Evolutionary conservation across 306 rosid species (phyloP).

Genomic region (Gleditsia sinensis): DNA sequence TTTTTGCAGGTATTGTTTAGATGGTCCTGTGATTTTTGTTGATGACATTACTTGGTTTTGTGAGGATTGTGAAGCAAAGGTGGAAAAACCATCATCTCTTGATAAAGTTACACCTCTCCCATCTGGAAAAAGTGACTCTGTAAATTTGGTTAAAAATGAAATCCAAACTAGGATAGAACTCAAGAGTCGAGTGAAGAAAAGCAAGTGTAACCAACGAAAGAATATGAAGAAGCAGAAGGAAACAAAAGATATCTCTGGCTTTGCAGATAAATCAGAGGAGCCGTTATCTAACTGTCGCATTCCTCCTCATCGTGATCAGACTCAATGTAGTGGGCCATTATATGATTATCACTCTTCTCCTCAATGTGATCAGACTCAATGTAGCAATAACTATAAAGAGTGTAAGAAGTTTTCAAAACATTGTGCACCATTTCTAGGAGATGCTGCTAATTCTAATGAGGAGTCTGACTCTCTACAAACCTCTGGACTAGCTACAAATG

Average conservation of each 20-base stretch:
- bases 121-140: not conserved
- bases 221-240: conserved; percentile 24
- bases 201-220: not conserved
- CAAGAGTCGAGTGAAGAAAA: conserved; percentile 5
- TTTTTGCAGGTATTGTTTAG: conserved; percentile 64
- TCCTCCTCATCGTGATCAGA: conserved; percentile 33
- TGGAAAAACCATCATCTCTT: conserved; percentile 28
- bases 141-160: conserved; percentile 21
- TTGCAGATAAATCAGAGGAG: conserved; percentile 15
- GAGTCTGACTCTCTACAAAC: conserved; percentile 21
- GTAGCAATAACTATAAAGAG: conserved; percentile 23
- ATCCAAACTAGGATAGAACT: conserved; percentile 10
- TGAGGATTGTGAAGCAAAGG: conserved; percentile 61
- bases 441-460: conserved; percentile 32
- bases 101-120: conserved; percentile 19
- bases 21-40: conserved; percentile 39
- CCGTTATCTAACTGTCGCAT: conserved; percentile 9
- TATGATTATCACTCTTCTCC: conserved; percentile 12
- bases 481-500: conserved; percentile 28
- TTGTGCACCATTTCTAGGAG: conserved; percentile 27
- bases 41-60: conserved; percentile 69
- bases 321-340: not conserved
- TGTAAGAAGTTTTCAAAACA: conserved; percentile 15
- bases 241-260: conserved; percentile 16
- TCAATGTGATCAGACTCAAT: conserved; percentile 28